Conservation (phyloP, 1,139 yeast genomes). For the Lodderomyces beijingensis region DNA sequence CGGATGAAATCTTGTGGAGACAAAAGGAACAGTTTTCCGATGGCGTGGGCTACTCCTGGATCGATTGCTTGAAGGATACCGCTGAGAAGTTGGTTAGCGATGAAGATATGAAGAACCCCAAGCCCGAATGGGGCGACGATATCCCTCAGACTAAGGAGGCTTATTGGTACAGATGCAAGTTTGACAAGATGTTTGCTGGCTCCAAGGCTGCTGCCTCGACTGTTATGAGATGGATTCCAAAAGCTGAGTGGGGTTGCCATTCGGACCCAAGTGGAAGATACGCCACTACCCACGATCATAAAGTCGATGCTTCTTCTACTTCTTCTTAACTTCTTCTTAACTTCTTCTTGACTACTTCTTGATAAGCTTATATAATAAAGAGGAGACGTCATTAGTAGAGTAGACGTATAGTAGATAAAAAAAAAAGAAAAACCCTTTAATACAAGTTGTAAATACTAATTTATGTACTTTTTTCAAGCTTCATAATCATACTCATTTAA, state of each 20-base stretch:
- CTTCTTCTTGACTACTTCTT: not conserved
- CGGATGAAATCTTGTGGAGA: constrained; percentile 96
- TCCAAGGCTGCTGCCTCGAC: constrained; percentile 93
- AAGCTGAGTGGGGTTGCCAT: constrained; percentile 99
- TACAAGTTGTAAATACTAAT: constrained; percentile 1
- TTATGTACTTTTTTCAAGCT: not conserved
- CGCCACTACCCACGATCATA: constrained; percentile 78
- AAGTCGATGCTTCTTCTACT: constrained; percentile 23
- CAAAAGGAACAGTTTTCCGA: constrained; percentile 99
- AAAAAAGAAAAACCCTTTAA: not conserved
- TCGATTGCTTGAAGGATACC: constrained; percentile 92
- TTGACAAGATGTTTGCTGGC: constrained; percentile 81
- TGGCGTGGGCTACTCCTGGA: constrained; percentile 99
- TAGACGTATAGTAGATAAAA: too few relatives aligned
- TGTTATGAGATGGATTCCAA: constrained; percentile 99
- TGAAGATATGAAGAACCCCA: constrained; percentile 84
- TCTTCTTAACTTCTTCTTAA: not conserved
- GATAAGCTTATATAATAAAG: too few relatives aligned
- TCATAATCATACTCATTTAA: constrained; percentile 10
- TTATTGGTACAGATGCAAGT: constrained; percentile 96
- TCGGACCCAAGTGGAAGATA: constrained; percentile 98
- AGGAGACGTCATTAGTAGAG: too few relatives aligned
- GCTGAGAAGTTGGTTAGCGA: constrained; percentile 85
- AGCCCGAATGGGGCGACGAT: constrained; percentile 94
- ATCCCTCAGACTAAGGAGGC: constrained; percentile 98